A percentile compares a stretch with the other conserved stretches of the same genome.
phyloP scores from a whole-genome alignment of 1,284 basidiomycete species.

The Grifola frondosa region DNA sequence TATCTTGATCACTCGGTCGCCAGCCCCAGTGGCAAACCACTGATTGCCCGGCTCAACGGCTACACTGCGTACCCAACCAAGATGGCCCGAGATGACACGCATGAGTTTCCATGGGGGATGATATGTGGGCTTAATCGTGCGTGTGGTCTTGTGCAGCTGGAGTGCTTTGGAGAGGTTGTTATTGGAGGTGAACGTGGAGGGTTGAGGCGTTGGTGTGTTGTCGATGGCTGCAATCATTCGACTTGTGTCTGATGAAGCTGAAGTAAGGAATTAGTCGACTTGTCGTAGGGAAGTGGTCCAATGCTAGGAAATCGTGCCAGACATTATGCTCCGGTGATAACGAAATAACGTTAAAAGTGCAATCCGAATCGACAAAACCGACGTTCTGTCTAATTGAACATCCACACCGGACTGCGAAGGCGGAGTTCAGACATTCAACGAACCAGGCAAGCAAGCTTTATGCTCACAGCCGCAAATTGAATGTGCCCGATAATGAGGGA shows the following conservation, averaged over 20 bases:
- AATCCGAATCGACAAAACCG: too few species aligned
- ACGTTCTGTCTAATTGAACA: too few species aligned
- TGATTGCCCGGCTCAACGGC: slow-evolving; percentile 97
- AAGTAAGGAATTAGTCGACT: too few species aligned
- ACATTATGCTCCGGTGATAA: too few species aligned
- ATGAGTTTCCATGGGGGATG: slow-evolving; percentile 96
- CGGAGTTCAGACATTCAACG: too few species aligned
- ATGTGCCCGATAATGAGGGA: too few species aligned
- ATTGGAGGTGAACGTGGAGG: slow-evolving; percentile 65
- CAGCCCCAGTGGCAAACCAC: slow-evolving; percentile 98
- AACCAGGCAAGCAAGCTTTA: too few species aligned
- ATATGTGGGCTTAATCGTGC: slow-evolving; percentile 91
- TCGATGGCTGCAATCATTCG: slow-evolving; percentile 71
- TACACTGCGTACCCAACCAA: slow-evolving; percentile 97
- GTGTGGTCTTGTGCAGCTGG: slow-evolving; percentile 85
- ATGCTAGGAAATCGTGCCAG: too few species aligned
- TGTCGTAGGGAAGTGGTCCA: too few species aligned
- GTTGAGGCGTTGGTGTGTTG: slow-evolving; percentile 59
- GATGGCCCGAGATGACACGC: slow-evolving; percentile 95
- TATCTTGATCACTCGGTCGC: slow-evolving; percentile 98
- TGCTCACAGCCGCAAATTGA: too few species aligned
- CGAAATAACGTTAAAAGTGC: too few species aligned
- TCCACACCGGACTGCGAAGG: too few species aligned
- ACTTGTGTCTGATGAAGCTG: slow-evolving; percentile 51
- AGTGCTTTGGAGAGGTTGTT: slow-evolving; percentile 81